These are phyloP conservation scores for Orychophragmus violaceus DNA, from an alignment of 345 rosid genomes.

Conservation along the genomic window DNA sequence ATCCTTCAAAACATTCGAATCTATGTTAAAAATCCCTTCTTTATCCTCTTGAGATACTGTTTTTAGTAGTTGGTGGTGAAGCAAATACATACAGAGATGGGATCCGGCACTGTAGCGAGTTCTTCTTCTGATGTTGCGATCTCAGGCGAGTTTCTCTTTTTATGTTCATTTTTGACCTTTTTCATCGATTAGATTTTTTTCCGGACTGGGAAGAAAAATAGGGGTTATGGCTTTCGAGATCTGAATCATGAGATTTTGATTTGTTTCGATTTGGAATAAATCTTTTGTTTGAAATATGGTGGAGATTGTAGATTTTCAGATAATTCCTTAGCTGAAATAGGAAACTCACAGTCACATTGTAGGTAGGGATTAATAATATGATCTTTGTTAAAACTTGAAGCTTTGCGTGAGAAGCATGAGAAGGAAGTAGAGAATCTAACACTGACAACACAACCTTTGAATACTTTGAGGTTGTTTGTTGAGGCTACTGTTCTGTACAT, in stretches of 20 bases:
- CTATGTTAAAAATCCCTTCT: slow-evolving; percentile 18
- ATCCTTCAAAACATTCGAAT: slow-evolving; percentile 17
- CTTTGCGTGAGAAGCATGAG: slow-evolving; percentile 51
- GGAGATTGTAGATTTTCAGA: neutral
- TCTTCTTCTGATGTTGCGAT: slow-evolving; percentile 28
- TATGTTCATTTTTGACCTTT: neutral
- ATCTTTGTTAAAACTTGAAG: slow-evolving; percentile 32
- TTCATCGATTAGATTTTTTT: neutral
- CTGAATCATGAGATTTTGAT: slow-evolving; percentile 2
- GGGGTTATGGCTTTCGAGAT: slow-evolving; percentile 13
- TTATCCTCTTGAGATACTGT: neutral
- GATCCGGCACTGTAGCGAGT: slow-evolving; percentile 17
- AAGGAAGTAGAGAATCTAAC: slow-evolving; percentile 69
- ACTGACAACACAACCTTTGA: slow-evolving; percentile 59
- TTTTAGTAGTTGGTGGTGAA: slow-evolving; percentile 2
- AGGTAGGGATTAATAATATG: neutral
- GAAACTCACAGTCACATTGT: neutral
- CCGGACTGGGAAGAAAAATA: neutral
- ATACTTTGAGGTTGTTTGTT: slow-evolving; percentile 62
- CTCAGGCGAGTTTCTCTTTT: slow-evolving; percentile 25
- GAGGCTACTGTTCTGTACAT: slow-evolving; percentile 55
- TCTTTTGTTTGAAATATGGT: neutral
- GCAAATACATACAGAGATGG: slow-evolving; percentile 16
- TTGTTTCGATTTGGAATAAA: neutral
- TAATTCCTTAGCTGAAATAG: neutral